Evolutionary conservation across 2,329 filamentous ascomycete genomes (phyloP), one percentile per base, ranked within the genome.

Genomic region (Reticulascus tulasneorum): DNA sequence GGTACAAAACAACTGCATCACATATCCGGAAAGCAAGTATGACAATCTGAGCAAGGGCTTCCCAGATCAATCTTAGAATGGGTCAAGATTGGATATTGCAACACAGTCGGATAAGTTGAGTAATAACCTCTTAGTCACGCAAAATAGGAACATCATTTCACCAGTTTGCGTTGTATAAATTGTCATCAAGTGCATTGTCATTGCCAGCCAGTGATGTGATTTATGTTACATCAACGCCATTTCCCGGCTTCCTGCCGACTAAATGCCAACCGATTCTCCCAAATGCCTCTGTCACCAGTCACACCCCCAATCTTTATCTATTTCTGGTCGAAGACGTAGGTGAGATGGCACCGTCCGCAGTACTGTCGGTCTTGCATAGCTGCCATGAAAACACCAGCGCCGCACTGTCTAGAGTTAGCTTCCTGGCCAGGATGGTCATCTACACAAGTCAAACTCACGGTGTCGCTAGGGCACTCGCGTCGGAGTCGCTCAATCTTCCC

Each of bases 311-410:
- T 31, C 44, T 29, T 28, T 42, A 20, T 28, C 71, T 73, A 75
- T 58, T 72, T 71, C 73, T 83, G 81, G 68, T 82, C 79, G 62
- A 83, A 82, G 64, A 83, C 79, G 69, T 84, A 84, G 68, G 79
- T 83, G 48, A 83, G 68, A 67, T 83, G 79, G 77, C 79, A 84
- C 50, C 77, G 77, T 56, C 79, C 79, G 56, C 89, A 95, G 84
- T 96, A 95, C 76, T 98, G 94, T 69, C 93, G 88, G 77, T 98
- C 94, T 75, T 94, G 85, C 90, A 97, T 97, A 67, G 93, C 88
- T 67, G 93, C 93, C 93, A 98, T 98, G 86, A 98, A 98, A 77
- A 98, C 84, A 90, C 93, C 93, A 61, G 94, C 93, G 81, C 93
- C 93, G 73, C 93, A 98, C 89, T 94, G 48, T 31, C 41, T 9